Evolutionary conservation across 768 basidiomycete genomes (phyloP).

Genomic region (Kwoniella bestiolae): DNA sequence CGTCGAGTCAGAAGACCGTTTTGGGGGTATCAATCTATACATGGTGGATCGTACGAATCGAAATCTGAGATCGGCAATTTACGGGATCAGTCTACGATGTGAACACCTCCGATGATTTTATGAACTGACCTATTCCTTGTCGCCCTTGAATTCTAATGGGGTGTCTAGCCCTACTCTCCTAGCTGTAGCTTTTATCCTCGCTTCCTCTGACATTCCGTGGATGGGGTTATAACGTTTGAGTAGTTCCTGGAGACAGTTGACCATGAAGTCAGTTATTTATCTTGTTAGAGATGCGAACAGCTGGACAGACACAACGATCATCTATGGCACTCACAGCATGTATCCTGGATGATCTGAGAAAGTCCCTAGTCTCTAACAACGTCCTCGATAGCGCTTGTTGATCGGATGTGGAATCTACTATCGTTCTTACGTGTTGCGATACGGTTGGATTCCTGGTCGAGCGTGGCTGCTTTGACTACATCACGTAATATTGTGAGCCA

Average conservation of each 20-base stretch:
- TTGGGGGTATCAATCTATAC: no score
- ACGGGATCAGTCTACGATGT: not conserved
- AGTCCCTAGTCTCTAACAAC: constrained; percentile 58
- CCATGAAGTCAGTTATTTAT: not conserved
- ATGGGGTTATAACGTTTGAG: constrained; percentile 87
- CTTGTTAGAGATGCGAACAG: not conserved
- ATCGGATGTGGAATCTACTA: constrained; percentile 22
- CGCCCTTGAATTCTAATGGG: constrained; percentile 62
- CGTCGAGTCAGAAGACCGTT: no score
- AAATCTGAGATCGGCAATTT: not conserved
- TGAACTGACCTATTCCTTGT: constrained; percentile 6
- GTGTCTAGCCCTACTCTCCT: constrained; percentile 84
- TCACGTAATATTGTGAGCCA: not conserved
- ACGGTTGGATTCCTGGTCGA: constrained; percentile 33
- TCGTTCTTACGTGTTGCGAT: constrained; percentile 26
- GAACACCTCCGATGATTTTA: not conserved
- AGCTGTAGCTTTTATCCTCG: constrained; percentile 81
- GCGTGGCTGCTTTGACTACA: constrained; percentile 39
- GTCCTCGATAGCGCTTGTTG: constrained; percentile 23
- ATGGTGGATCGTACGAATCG: no score
- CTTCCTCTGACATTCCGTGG: constrained; percentile 75
- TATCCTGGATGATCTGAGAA: constrained; percentile 73
- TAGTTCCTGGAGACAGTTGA: constrained; percentile 63
- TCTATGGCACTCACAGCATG: constrained; percentile 67
- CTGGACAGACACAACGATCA: not conserved